phyloP scores from a whole-genome alignment of 2,329 filamentous ascomycete genomes.

The Aspergillus pseudoviridinutans region DNA sequence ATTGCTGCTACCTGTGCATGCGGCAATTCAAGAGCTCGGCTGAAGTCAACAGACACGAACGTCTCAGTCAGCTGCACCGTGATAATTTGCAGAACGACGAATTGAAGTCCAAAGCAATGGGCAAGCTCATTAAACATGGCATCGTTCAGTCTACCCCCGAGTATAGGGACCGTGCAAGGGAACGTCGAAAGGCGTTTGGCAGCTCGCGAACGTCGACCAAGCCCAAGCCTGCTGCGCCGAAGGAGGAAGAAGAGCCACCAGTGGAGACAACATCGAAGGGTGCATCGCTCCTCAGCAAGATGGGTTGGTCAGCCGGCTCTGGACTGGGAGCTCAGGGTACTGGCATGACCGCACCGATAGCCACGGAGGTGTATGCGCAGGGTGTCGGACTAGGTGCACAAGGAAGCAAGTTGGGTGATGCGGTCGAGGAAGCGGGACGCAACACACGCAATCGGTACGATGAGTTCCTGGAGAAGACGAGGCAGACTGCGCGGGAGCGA shows the following conservation, averaged over 20 bases:
- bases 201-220: constrained; percentile 19
- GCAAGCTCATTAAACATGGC: constrained; percentile 42
- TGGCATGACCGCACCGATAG: constrained; percentile 45
- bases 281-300: constrained; percentile 48
- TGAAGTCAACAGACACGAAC: constrained; percentile 58
- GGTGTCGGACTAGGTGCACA: constrained; percentile 49
- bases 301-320: constrained; percentile 48
- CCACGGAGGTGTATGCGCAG: constrained; percentile 47
- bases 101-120: constrained; percentile 38
- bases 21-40: constrained; percentile 53
- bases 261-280: constrained; percentile 42
- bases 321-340: constrained; percentile 48
- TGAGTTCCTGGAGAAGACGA: constrained; percentile 47
- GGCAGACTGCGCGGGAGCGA: constrained; percentile 44
- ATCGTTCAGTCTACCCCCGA: constrained; percentile 34
- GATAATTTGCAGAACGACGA: constrained; percentile 52
- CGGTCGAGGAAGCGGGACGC: constrained; percentile 44
- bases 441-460: constrained; percentile 47
- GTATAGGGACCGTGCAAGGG: constrained; percentile 46
- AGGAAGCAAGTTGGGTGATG: constrained; percentile 48
- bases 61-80: constrained; percentile 54
- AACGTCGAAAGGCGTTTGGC: constrained; percentile 44
- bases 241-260: constrained; percentile 27
- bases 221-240: constrained; percentile 22
- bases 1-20: constrained; percentile 61